Evolutionary conservation across 2,329 filamentous ascomycete species (phyloP).

Genomic region (Aureobasidium leucospermi): DNA sequence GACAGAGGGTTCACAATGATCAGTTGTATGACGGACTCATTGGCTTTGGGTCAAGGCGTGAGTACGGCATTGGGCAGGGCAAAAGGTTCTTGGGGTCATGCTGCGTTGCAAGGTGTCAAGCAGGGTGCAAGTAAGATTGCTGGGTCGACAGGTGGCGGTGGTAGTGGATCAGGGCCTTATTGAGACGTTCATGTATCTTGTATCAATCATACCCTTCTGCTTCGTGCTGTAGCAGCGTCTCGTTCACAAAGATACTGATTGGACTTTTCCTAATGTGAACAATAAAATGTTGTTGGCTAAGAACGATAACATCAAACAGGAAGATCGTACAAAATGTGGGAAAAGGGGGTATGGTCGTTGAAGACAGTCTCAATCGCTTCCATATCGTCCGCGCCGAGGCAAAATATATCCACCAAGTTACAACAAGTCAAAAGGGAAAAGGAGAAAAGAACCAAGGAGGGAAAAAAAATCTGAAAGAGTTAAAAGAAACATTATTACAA

Average conservation of each 20-base stretch:
- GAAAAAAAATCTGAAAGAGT: not conserved
- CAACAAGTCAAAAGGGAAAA: not conserved
- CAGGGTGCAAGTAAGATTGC: conserved; percentile 19
- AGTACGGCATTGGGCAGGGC: conserved; percentile 23
- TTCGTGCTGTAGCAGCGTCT: too few relatives aligned
- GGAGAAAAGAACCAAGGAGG: not conserved
- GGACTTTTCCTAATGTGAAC: too few relatives aligned
- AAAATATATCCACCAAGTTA: not conserved
- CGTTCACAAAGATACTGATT: too few relatives aligned
- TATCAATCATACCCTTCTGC: too few relatives aligned
- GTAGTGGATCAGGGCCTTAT: not conserved
- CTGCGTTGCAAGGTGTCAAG: conserved; percentile 20
- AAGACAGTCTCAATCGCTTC: not conserved
- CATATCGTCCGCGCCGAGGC: too few relatives aligned
- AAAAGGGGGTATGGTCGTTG: conserved; percentile 15
- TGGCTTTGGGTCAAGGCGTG: conserved; percentile 24
- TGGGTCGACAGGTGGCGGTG: not conserved
- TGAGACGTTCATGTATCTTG: too few relatives aligned
- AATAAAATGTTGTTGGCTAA: too few relatives aligned
- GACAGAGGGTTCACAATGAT: conserved; percentile 51
- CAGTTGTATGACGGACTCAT: conserved; percentile 29
- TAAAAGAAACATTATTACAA: not conserved
- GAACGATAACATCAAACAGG: too few relatives aligned
- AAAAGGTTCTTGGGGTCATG: conserved; percentile 20
- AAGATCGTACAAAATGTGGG: too few relatives aligned